Conservation (phyloP, 225 moss, liverwort and hornwort genomes). For the Bryoerythrophyllum caledonicum region DNA sequence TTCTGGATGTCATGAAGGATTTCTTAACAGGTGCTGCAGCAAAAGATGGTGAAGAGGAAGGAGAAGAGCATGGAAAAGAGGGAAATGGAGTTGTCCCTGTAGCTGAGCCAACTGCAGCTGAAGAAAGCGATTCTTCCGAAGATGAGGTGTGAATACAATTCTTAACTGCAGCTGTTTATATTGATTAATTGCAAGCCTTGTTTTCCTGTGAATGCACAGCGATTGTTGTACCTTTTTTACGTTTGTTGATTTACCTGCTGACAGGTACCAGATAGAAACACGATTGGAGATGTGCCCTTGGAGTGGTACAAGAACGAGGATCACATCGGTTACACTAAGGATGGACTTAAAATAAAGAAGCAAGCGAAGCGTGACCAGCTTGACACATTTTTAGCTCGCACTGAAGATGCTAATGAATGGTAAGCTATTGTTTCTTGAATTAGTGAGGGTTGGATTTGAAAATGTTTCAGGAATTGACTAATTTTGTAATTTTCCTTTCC, state of each 20-base stretch:
- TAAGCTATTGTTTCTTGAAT: conserved; percentile 20
- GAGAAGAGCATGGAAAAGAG: conserved; percentile 18
- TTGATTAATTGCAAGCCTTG: not conserved
- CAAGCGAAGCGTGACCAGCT: conserved; percentile 79
- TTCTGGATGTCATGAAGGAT: conserved; percentile 48
- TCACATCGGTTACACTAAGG: conserved; percentile 90
- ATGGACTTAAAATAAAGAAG: conserved; percentile 78
- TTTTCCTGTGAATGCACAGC: not conserved
- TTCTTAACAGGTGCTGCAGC: conserved; percentile 33
- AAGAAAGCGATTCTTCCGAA: conserved; percentile 81
- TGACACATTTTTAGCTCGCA: conserved; percentile 80
- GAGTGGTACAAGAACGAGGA: conserved; percentile 97
- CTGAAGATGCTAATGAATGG: conserved; percentile 88
- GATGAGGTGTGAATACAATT: conserved; percentile 52
- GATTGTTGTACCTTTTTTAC: conserved; percentile 8
- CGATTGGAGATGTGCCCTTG: conserved; percentile 88
- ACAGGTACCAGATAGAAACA: conserved; percentile 77
- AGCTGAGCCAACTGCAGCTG: conserved; percentile 29
- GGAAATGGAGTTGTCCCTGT: conserved; percentile 21
- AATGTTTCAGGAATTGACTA: conserved; percentile 10
- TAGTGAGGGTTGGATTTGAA: conserved; percentile 3
- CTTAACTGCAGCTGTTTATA: not conserved
- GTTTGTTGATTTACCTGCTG: not conserved
- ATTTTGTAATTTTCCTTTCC: not conserved
- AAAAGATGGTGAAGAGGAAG: conserved; percentile 23